These are phyloP conservation scores for Cladorrhinum sp. DNA, from an alignment of 2,329 filamentous ascomycete genomes.

Conservation along the genomic window DNA sequence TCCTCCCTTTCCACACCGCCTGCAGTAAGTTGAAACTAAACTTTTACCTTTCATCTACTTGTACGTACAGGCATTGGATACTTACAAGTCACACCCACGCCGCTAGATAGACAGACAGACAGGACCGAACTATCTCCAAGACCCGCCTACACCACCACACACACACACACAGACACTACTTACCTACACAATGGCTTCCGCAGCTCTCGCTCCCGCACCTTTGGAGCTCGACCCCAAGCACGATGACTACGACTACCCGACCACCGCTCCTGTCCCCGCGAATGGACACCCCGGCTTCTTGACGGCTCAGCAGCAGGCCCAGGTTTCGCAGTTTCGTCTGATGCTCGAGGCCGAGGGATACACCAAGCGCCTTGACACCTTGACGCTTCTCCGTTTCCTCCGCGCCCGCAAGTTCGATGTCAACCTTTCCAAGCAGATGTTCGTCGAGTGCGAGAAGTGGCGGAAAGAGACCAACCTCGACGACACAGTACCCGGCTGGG, in stretches of 20 bases:
- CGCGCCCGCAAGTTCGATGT: slow-evolving; percentile 95
- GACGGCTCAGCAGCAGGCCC: slow-evolving; percentile 81
- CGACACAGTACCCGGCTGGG: slow-evolving; percentile 73
- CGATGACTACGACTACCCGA: slow-evolving; percentile 93
- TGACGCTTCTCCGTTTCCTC: slow-evolving; percentile 88
- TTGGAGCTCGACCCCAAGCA: slow-evolving; percentile 79
- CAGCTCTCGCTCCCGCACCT: slow-evolving; percentile 25
- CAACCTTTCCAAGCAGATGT: slow-evolving; percentile 82
- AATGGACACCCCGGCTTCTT: slow-evolving; percentile 86
- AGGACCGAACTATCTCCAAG: neutral
- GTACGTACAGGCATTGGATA: neutral
- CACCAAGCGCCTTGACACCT: slow-evolving; percentile 81
- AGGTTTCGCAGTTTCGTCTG: slow-evolving; percentile 79
- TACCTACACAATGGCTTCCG: slow-evolving; percentile 15
- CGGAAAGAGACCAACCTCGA: slow-evolving; percentile 82
- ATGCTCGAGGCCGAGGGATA: slow-evolving; percentile 81
- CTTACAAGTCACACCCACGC: too few species aligned
- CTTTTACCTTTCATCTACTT: neutral
- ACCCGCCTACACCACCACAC: neutral
- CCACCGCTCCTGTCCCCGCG: slow-evolving; percentile 65
- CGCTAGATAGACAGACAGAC: neutral
- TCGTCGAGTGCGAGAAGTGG: slow-evolving; percentile 87
- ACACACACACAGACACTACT: neutral
- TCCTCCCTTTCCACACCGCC: neutral
- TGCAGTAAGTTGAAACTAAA: neutral